Evolutionary conservation across 495 filamentous ascomycete species (phyloP), one percentile per base, ranked within the genome.

Genomic region (Immersiella caudata): DNA sequence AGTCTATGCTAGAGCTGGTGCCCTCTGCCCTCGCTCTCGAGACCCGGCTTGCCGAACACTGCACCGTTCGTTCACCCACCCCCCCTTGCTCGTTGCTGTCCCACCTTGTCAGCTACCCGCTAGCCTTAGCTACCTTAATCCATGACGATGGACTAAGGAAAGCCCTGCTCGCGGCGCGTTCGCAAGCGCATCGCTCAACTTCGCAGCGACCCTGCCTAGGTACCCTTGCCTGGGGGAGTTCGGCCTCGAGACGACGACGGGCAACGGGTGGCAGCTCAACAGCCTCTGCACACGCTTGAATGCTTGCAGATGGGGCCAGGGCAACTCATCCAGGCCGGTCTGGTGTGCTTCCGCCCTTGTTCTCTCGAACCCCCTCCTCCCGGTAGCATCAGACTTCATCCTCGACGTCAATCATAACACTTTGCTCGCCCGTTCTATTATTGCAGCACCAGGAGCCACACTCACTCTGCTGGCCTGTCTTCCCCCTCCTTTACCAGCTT

Each of bases 361-460:
- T 63, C 22, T 36, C 16, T 20, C 18, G 50, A 46, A 27, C 63
- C 54, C 62, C 29, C 51, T 25, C 51, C 66, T 62, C 62, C 62
- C 29, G 57, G 67, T 58, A 66, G 50, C 63, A 62, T 69, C 60
- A 67, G 64, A 70, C 56, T 35, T 59, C 63, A 68, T 70, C 70
- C 69, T 70, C 68, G 70, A 54, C 56, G 73, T 70, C 73, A 74
- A 72, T 75, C 73, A 72, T 69, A 74, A 70, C 66, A 70, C 64
- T n/a, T n/a, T 67, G 57, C 26, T 64, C 14, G 25, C 26, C 60
- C 56, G 29, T 69, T 70, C 63, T 72, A 67, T 70, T 67, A 71
- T 73, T 71, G 40, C 61, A 51, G 40, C 11, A 46, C 11, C 40
- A 46, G 40, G 5, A 12, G 11, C n/a, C n/a, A n/a, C n/a, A n/a